phyloP scores from a whole-genome alignment of 2,329 filamentous ascomycete species.

The Botrytis pseudocinerea region DNA sequence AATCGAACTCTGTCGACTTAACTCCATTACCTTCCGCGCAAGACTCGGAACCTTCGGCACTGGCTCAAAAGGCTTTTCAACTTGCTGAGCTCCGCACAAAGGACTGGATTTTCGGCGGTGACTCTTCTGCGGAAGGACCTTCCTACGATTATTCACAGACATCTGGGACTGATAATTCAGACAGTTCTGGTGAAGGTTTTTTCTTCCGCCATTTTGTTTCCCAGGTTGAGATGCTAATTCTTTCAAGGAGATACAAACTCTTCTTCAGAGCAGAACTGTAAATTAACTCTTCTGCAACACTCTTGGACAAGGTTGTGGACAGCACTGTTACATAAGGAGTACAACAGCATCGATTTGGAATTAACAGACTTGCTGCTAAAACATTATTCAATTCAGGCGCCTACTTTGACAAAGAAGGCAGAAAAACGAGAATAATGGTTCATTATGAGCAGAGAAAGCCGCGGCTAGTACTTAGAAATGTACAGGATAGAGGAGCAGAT shows the following conservation, averaged over 20 bases:
- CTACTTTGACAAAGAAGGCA: neutral
- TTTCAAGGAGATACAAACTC: neutral
- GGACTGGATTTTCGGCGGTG: neutral
- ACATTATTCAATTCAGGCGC: neutral
- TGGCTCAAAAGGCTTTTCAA: neutral
- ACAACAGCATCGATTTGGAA: neutral
- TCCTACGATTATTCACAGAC: neutral
- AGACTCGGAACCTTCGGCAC: neutral
- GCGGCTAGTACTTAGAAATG: constrained; percentile 17
- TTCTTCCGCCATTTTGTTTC: neutral
- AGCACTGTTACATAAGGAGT: neutral
- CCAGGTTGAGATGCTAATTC: neutral
- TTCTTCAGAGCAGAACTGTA: neutral
- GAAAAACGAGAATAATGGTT: constrained; percentile 7
- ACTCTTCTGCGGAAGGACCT: neutral
- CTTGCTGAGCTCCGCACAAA: neutral
- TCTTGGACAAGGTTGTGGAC: neutral
- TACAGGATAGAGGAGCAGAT: neutral
- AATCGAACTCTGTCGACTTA: neutral
- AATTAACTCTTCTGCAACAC: constrained; percentile 1
- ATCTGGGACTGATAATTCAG: neutral
- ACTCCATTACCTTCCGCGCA: neutral
- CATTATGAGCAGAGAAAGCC: constrained; percentile 22
- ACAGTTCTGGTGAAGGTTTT: neutral
- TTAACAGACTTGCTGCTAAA: neutral